Evolutionary conservation across 495 filamentous ascomycete species (phyloP).

Genomic region (Filosporella fistucella): DNA sequence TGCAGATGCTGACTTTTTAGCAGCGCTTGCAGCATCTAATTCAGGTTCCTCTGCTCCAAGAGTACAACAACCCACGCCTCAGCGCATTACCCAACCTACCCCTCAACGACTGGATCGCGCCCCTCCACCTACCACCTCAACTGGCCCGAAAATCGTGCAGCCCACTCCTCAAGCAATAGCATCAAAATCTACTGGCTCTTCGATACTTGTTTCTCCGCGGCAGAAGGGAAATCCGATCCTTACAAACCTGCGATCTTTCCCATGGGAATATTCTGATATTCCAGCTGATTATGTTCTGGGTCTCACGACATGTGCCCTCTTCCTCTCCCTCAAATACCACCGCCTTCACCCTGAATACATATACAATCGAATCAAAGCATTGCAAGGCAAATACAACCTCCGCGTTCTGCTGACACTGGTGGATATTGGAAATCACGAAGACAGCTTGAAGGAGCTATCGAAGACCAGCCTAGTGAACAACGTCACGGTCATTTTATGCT

Average conservation of each 20-base stretch:
- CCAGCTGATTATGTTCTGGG: conserved; percentile 90
- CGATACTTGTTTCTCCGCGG: conserved; percentile 74
- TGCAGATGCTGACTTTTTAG: conserved; percentile 53
- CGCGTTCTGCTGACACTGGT: conserved; percentile 86
- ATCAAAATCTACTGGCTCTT: conserved; percentile 59
- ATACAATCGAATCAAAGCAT: conserved; percentile 78
- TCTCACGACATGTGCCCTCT: conserved; percentile 82
- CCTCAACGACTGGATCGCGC: conserved; percentile 24
- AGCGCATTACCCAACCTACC: conserved; percentile 29
- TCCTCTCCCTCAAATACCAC: conserved; percentile 95
- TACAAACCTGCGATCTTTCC: conserved; percentile 70
- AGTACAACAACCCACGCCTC: conserved; percentile 21
- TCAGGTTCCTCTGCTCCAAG: conserved; percentile 15
- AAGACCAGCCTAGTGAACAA: conserved; percentile 67
- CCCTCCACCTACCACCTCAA: conserved; percentile 21
- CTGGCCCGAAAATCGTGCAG: conserved; percentile 63
- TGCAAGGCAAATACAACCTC: conserved; percentile 78
- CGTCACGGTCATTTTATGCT: conserved; percentile 86
- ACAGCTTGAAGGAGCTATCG: conserved; percentile 31
- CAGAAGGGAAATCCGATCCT: conserved; percentile 97
- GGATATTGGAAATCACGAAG: conserved; percentile 85
- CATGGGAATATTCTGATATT: conserved; percentile 97
- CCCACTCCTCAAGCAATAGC: conserved; percentile 82
- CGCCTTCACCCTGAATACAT: conserved; percentile 97
- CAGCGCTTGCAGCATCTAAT: conserved; percentile 44